These are phyloP conservation scores for Termitomyces sp. DNA, from an alignment of 768 basidiomycete genomes.

Conservation along the genomic window DNA sequence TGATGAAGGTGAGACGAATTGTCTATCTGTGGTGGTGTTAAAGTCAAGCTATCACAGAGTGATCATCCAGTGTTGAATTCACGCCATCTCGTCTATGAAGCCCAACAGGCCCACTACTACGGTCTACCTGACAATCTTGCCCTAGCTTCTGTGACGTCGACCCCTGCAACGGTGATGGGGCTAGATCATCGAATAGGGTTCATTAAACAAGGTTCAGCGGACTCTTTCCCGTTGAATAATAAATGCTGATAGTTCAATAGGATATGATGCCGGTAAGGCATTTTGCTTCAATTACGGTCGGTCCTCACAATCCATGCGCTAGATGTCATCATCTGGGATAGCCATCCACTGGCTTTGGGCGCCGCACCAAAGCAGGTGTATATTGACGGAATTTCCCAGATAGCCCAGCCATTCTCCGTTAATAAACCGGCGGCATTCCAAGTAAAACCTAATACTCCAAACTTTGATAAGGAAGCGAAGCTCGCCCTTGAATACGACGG, in stretches of 20 bases:
- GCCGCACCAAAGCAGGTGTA: constrained; percentile 83
- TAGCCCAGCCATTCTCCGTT: constrained; percentile 36
- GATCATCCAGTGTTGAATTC: constrained; percentile 66
- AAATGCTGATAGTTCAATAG: constrained; percentile 22
- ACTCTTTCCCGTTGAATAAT: neutral
- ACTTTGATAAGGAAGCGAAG: constrained; percentile 64
- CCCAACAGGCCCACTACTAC: constrained; percentile 79
- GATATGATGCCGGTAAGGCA: constrained; percentile 70
- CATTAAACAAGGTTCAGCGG: constrained; percentile 50
- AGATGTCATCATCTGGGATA: constrained; percentile 83
- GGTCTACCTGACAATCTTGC: constrained; percentile 68
- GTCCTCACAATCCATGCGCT: neutral
- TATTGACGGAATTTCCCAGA: constrained; percentile 84
- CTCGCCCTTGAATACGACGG: constrained; percentile 64
- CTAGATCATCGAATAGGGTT: constrained; percentile 78
- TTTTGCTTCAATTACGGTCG: neutral
- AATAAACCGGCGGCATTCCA: constrained; percentile 47
- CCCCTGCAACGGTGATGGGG: constrained; percentile 68
- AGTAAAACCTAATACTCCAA: constrained; percentile 48
- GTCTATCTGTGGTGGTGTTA: neutral
- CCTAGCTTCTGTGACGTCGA: constrained; percentile 68
- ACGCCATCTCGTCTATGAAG: constrained; percentile 76
- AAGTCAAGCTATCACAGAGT: constrained; percentile 33
- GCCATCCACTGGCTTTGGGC: constrained; percentile 77
- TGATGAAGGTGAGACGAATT: constrained; percentile 58